These are phyloP conservation scores for Geoglossum glabrum DNA, from an alignment of 495 filamentous ascomycete species.

Conservation along the genomic window DNA sequence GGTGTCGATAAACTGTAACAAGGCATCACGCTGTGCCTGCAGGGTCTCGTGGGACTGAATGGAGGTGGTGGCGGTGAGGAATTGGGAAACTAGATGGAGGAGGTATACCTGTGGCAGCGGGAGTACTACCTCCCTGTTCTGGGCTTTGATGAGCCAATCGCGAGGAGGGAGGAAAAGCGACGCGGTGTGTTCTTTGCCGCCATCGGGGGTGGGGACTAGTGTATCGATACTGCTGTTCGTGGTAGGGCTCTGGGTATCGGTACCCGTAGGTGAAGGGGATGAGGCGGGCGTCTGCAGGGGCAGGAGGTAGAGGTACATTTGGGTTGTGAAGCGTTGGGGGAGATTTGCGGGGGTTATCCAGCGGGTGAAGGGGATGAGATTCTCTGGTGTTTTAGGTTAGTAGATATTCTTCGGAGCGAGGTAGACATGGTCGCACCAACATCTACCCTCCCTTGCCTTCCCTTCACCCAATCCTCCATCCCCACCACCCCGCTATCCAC, in stretches of 20 bases:
- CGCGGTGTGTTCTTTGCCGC: conserved; percentile 66
- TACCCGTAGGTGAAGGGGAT: conserved; percentile 14
- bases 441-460: conserved; percentile 42
- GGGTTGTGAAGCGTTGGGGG: conserved; percentile 64
- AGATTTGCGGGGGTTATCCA: conserved; percentile 70
- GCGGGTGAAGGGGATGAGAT: conserved; percentile 64
- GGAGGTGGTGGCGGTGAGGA: conserved; percentile 26
- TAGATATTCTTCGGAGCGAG: background rate
- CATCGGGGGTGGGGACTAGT: conserved; percentile 55
- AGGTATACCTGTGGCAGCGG: conserved; percentile 85
- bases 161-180: conserved; percentile 51
- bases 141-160: conserved; percentile 46
- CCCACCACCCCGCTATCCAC: conserved; percentile 40
- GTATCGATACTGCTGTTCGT: conserved; percentile 12
- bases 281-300: too few species aligned
- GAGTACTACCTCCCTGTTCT: conserved; percentile 48
- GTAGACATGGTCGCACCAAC: conserved; percentile 24
- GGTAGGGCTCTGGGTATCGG: background rate
- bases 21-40: conserved; percentile 29
- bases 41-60: conserved; percentile 24
- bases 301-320: conserved; percentile 95
- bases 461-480: conserved; percentile 47
- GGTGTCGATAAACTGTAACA: conserved; percentile 19
- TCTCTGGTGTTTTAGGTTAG: conserved; percentile 18
- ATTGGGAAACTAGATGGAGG: conserved; percentile 40